Percentiles rank a stretch among this genome's conserved stretches.
Conservation (phyloP, 805 yeast genomes). For the Candida multigemmis region DNA sequence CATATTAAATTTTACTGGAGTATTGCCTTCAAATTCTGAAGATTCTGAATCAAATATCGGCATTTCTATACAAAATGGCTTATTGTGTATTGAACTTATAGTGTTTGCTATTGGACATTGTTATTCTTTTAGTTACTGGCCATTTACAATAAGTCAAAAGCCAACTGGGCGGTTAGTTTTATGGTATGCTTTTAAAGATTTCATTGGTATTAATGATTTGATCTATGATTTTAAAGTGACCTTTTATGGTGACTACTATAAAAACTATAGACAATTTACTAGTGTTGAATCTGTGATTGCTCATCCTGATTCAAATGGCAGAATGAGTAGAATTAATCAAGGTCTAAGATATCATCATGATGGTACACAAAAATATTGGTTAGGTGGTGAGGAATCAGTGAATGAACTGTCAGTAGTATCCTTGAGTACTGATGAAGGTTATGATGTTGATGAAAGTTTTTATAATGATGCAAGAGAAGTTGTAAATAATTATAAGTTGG, state of each 20-base stretch:
- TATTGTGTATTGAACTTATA: constrained; percentile 75
- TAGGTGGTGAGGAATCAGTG: constrained; percentile 16
- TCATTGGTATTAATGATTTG: constrained; percentile 70
- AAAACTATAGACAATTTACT: constrained; percentile 73
- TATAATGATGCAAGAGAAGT: constrained; percentile 22
- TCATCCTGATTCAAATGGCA: constrained; percentile 56
- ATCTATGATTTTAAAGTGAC: constrained; percentile 70
- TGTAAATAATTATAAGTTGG: constrained; percentile 22
- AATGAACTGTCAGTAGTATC: constrained; percentile 15
- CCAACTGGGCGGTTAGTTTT: constrained; percentile 65
- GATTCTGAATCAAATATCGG: constrained; percentile 32
- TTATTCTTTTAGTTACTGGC: constrained; percentile 71
- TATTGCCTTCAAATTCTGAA: constrained; percentile 26
- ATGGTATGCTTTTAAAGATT: constrained; percentile 62
- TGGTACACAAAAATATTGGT: constrained; percentile 82
- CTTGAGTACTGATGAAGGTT: constrained; percentile 19
- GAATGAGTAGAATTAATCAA: constrained; percentile 63
- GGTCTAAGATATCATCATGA: constrained; percentile 77
- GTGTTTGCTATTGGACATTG: constrained; percentile 87
- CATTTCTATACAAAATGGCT: constrained; percentile 62
- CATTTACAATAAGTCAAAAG: constrained; percentile 50
- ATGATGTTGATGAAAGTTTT: constrained; percentile 28
- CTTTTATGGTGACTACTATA: constrained; percentile 58
- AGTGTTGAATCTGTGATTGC: constrained; percentile 63
- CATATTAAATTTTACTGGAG: constrained; percentile 39